phyloP scores from a whole-genome alignment of 768 basidiomycete species.

The Mrakia blollopis region DNA sequence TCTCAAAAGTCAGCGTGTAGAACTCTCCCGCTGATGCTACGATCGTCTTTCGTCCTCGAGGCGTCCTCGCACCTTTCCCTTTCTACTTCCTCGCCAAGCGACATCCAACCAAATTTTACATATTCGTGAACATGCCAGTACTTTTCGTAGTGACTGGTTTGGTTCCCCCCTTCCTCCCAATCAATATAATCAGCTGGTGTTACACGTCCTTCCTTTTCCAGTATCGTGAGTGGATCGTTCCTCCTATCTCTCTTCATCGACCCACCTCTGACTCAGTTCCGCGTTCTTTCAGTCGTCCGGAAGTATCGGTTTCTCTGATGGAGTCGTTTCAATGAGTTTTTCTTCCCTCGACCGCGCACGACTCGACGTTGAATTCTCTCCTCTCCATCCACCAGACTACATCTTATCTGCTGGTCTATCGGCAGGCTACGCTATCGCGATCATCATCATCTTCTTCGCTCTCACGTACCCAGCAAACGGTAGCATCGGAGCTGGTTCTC shows the following conservation, averaged over 20 bases:
- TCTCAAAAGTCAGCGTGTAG: no score
- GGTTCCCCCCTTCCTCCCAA: constrained; percentile 52
- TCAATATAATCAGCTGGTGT: constrained; percentile 48
- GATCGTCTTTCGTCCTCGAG: neutral
- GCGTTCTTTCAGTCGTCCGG: neutral
- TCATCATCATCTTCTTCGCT: constrained; percentile 38
- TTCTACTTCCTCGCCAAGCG: constrained; percentile 17
- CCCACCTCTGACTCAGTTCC: constrained; percentile 34
- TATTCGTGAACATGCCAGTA: constrained; percentile 17
- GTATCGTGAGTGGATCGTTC: constrained; percentile 45
- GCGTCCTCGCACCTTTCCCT: constrained; percentile 12
- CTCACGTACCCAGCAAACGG: constrained; percentile 47
- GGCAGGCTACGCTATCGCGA: constrained; percentile 45
- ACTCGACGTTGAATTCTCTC: neutral
- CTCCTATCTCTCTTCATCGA: constrained; percentile 47
- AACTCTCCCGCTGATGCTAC: neutral
- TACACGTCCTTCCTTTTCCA: constrained; percentile 42
- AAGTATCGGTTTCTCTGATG: constrained; percentile 24
- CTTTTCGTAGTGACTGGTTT: constrained; percentile 12
- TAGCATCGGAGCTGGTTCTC: constrained; percentile 49
- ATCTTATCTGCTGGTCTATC: constrained; percentile 26
- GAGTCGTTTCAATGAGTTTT: constrained; percentile 19
- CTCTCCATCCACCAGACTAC: constrained; percentile 20
- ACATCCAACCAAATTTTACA: constrained; percentile 12
- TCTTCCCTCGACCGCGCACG: no score